phyloP scores from a whole-genome alignment of 352 stramenopile species.

The Blastocystis sp. region DNA sequence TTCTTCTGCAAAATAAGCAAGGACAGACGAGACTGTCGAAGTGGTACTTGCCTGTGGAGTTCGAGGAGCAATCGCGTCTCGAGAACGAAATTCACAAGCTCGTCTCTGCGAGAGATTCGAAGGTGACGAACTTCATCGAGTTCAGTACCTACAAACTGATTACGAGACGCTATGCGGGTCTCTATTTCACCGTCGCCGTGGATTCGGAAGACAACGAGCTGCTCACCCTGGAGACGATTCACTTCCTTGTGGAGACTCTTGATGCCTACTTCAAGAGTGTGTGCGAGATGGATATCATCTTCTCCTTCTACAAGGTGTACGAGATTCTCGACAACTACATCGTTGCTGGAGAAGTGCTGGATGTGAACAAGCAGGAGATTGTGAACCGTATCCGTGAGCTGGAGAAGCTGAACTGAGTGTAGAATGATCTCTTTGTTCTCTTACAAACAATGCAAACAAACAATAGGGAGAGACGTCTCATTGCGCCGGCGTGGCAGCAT shows the following conservation, averaged over 20 bases:
- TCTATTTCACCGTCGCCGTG: slow-evolving; percentile 89
- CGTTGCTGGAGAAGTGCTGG: slow-evolving; percentile 79
- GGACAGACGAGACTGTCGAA: slow-evolving; percentile 97
- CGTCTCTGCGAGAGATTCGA: slow-evolving; percentile 73
- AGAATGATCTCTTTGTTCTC: not conserved
- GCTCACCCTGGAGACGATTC: slow-evolving; percentile 88
- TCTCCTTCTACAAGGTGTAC: slow-evolving; percentile 88
- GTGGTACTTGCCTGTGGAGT: slow-evolving; percentile 82
- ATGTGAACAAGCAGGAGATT: slow-evolving; percentile 80
- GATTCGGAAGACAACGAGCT: slow-evolving; percentile 87
- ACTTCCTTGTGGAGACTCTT: slow-evolving; percentile 92
- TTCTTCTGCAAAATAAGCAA: slow-evolving; percentile 94
- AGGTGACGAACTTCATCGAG: slow-evolving; percentile 87
- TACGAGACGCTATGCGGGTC: slow-evolving; percentile 88
- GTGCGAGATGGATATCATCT: slow-evolving; percentile 87
- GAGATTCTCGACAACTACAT: slow-evolving; percentile 86
- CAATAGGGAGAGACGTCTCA: not conserved
- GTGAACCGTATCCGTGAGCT: slow-evolving; percentile 78
- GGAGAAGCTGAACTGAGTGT: slow-evolving; percentile 68
- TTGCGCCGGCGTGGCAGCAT: not conserved
- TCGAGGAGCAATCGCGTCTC: slow-evolving; percentile 67
- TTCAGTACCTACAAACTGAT: slow-evolving; percentile 97
- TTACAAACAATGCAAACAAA: not conserved
- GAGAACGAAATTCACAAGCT: slow-evolving; percentile 79
- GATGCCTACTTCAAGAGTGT: slow-evolving; percentile 96